Evolutionary conservation across 257 asterid genomes (phyloP).

Genomic region (Solanum pennellii): DNA sequence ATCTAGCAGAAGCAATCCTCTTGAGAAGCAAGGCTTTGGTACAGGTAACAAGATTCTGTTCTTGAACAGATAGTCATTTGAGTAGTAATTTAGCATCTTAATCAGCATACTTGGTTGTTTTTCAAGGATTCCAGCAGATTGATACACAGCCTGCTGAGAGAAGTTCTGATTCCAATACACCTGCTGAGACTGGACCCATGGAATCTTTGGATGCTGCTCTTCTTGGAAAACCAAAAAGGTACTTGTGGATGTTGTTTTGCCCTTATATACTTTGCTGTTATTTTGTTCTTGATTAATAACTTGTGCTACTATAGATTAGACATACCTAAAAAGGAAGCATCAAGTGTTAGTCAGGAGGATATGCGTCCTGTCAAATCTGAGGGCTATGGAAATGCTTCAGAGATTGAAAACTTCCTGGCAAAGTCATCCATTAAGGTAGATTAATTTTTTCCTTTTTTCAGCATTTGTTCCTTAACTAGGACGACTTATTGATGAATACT

Average conservation of each 20-base stretch:
- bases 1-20: constrained; percentile 15
- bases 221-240: constrained; percentile 70
- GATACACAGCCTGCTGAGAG: constrained; percentile 20
- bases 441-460: background rate
- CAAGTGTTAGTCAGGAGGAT: constrained; percentile 23
- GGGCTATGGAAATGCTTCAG: constrained; percentile 29
- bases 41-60: constrained; percentile 37
- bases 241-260: background rate
- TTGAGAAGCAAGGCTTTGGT: constrained; percentile 20
- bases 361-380: constrained; percentile 12
- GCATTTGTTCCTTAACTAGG: background rate
- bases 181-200: constrained; percentile 7
- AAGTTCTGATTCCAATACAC: constrained; percentile 16
- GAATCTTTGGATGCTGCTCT: constrained; percentile 35
- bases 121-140: constrained; percentile 60
- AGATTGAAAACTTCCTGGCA: constrained; percentile 40
- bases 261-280: background rate
- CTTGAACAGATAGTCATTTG: background rate
- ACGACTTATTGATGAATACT: constrained; percentile 2
- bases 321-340: constrained; percentile 25
- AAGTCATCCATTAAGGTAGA: constrained; percentile 50
- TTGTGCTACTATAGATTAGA: constrained; percentile 51
- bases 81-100: background rate
- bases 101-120: constrained; percentile 17
- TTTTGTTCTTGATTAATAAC: background rate